These are phyloP conservation scores for Naegleria gruberi DNA, from an alignment of 208 protist species.

Conservation along the genomic window DNA sequence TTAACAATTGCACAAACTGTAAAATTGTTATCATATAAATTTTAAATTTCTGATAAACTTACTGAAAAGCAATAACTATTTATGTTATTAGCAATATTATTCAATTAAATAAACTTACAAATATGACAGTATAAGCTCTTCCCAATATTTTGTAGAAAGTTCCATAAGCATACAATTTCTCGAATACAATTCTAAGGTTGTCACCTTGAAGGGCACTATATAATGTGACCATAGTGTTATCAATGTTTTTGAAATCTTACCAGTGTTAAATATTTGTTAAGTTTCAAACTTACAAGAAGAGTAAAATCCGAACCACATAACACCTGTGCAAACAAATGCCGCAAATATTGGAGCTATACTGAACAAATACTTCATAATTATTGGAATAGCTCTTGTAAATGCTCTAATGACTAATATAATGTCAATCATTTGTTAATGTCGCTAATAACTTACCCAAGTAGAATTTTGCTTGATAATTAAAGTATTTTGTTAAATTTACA, in stretches of 20 bases:
- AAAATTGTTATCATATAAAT: not conserved
- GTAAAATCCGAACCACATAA: not conserved
- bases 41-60: not conserved
- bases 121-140: not conserved
- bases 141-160: not conserved
- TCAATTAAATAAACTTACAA: not conserved
- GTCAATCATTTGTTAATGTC: not conserved
- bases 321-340: not conserved
- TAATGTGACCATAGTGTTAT: not conserved
- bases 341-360: not conserved
- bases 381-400: not conserved
- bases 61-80: conserved; percentile 1
- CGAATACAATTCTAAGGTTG: not conserved
- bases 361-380: not conserved
- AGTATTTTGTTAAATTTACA: not conserved
- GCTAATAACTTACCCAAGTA: not conserved
- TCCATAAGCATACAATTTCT: not conserved
- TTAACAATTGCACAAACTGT: not conserved
- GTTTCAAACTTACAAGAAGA: not conserved
- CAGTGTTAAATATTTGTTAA: not conserved
- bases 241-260: not conserved
- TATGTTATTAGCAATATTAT: too few species aligned
- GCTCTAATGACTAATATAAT: not conserved
- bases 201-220: not conserved
- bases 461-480: not conserved